Evolutionary conservation across 805 yeast genomes (phyloP), one percentile per base, ranked within the genome.

Genomic region (Candida hungchunana): DNA sequence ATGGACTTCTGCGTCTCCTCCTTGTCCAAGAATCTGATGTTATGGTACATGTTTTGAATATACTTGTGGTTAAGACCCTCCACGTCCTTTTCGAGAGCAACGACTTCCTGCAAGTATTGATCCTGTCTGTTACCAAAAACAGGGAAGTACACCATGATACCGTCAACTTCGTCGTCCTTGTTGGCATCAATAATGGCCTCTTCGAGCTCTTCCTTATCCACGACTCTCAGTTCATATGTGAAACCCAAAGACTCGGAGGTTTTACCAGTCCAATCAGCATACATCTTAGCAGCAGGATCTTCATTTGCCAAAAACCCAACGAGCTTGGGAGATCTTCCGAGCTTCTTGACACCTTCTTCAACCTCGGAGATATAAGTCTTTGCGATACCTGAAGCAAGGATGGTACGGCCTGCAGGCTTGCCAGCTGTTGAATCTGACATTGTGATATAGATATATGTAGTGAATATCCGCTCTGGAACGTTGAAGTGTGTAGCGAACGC

Each of bases 131-230:
- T 85, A 4, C 96, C 96, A 62, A 86, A 93, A 3, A 93, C 97
- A 0, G 98, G 98, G 73, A 90, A 93, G 60, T 93, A 93, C 12
- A 93, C 90, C 84, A 93, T 88, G 47, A 93, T 93, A 17, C 97
- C 98, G 56, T 88, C 80, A 26, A 90, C 85, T 1, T 58, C 48
- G 37, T 72, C 75, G 53, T 89, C 90, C 19, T 68, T 66, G 58
- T 93, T 93, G 40, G 97, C 96, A 27, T 73, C 77, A 31, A 88
- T 73, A 42, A 93, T 77, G 21, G 77, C 79, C 48, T 80, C 88
- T 59, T 93, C 98, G 42, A 93, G 69, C 22, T 79, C 82, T 47
- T 93, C 96, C 56, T 84, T 87, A 47, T 73, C 75, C 14, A 66
- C 67, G 14, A 82, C 79, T 50, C 77, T 73, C 45, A 93, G 64